A percentile compares a stretch with the other conserved stretches of the same genome.
phyloP scores from a whole-genome alignment of 2,329 filamentous ascomycete genomes.

The Paracamarosporium sp. region DNA sequence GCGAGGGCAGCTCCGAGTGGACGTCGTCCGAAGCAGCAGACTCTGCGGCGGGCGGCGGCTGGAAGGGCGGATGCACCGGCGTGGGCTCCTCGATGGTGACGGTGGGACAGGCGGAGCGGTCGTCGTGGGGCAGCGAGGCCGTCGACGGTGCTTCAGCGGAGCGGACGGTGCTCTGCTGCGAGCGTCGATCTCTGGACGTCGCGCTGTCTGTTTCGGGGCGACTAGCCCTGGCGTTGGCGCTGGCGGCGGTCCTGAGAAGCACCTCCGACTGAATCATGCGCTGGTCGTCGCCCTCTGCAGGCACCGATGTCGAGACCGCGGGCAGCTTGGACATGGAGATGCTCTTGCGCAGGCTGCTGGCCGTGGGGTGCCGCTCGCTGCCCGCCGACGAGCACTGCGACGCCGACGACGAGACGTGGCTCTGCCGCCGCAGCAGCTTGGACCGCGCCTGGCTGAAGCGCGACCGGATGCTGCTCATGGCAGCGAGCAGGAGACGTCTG shows the following conservation, averaged over 20 bases:
- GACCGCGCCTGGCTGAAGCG: conserved; percentile 37
- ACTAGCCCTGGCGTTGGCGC: conserved; percentile 6
- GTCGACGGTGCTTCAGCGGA: conserved; percentile 8
- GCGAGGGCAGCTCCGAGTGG: conserved; percentile 20
- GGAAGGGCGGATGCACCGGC: conserved; percentile 33
- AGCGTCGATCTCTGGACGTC: conserved; percentile 27
- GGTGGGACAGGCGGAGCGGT: conserved; percentile 23
- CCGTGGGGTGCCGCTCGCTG: conserved; percentile 27
- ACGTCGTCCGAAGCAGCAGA: conserved; percentile 19
- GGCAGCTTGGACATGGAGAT: conserved; percentile 41
- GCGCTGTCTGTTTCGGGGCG: conserved; percentile 22
- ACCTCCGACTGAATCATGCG: conserved; percentile 35
- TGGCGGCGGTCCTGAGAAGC: conserved; percentile 18
- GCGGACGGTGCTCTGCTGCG: conserved; percentile 16
- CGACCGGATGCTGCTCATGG: conserved; percentile 45
- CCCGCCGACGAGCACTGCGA: conserved; percentile 26
- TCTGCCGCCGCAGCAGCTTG: conserved; percentile 38
- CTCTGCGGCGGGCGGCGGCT: conserved; percentile 20
- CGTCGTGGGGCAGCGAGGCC: conserved; percentile 17
- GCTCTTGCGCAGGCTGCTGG: conserved; percentile 35
- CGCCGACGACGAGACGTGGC: conserved; percentile 26
- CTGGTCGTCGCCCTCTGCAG: conserved; percentile 14
- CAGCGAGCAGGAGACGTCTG: conserved; percentile 27
- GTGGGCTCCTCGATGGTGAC: conserved; percentile 45
- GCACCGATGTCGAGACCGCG: conserved; percentile 17